Evolutionary conservation across 495 filamentous ascomycete species (phyloP).

Genomic region (Rostrohypoxylon terebratum): DNA sequence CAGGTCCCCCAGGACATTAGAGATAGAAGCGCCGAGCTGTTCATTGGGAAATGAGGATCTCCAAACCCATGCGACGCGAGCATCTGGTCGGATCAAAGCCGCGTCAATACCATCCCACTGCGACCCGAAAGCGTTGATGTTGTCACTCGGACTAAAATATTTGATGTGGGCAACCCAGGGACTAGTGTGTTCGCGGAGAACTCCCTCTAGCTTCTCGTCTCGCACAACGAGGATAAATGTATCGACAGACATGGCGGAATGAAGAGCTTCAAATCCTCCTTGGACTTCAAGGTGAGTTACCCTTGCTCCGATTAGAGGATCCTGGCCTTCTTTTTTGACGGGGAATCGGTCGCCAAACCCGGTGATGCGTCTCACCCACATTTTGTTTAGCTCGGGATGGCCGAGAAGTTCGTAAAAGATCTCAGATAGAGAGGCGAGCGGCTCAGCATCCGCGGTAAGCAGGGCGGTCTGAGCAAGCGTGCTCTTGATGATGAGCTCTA

Average conservation of each 20-base stretch:
- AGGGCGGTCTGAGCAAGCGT: background rate
- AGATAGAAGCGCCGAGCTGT: background rate
- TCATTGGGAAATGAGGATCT: background rate
- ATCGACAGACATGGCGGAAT: background rate
- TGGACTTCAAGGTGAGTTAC: conserved; percentile 2
- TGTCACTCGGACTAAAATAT: background rate
- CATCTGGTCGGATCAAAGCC: background rate
- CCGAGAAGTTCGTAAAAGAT: background rate
- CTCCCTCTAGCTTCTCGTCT: background rate
- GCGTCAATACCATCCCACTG: conserved; percentile 1
- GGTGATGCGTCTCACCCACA: conserved; percentile 5
- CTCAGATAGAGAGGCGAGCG: background rate
- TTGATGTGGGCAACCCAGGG: conserved; percentile 3
- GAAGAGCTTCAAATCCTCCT: background rate
- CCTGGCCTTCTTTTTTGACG: background rate
- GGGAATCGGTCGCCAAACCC: conserved; percentile 4
- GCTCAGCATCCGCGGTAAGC: background rate
- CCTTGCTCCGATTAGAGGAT: background rate
- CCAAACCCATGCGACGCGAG: conserved; percentile 6
- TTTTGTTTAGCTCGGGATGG: background rate
- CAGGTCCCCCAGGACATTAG: background rate
- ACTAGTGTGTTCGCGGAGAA: background rate
- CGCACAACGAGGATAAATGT: background rate
- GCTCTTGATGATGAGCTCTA: background rate
- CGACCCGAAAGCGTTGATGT: background rate